Evolutionary conservation across 805 yeast genomes (phyloP), one percentile per base, ranked within the genome.

Genomic region (Starmera dryadoides): DNA sequence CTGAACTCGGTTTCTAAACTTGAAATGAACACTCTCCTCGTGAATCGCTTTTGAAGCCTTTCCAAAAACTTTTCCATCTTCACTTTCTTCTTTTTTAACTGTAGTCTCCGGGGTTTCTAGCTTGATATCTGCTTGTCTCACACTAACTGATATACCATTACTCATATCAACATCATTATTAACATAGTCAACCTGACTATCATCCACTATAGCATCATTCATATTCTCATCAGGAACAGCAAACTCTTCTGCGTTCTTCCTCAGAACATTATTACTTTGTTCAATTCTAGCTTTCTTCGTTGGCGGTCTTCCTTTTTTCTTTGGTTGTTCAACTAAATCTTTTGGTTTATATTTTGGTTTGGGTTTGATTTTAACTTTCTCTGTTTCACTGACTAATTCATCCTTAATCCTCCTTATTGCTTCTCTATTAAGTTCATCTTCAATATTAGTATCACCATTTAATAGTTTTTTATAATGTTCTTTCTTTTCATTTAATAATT

Each of bases 401-500:
- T 34, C 34, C 11, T 37, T 37, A 4, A 34, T 29, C 9, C 33
- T 28, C 17, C 33, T 33, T 6, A 49, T 45, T 21, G 42, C 34
- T 11, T 47, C 49, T 3, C 41, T 8, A 29, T 52, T 49, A 38
- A 53, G 48, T 5, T 37, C 20, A 34, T 52, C 57, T 5, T 38
- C 49, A 4, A 36, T 43, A 4, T 47, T 46, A 6, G 22, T n/a
- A 10, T 50, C 54, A 1, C 56, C 58, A 4, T 34, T 34, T 5
- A 44, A n/a, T 1, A 50, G 31, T 21, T 37, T 39, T 6, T 30
- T 22, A 34, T 49, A 48, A 18, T 43, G 44, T 1, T 23, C 36
- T 26, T 55, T 53, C 40, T 50, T 42, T 14, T 47, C 45, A 36
- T 53, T 55, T 15, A 55, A 17, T 12, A 55, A 36, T 12, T 32